Evolutionary conservation across 768 basidiomycete genomes (phyloP).

Genomic region (Nevesoporus exiguus): DNA sequence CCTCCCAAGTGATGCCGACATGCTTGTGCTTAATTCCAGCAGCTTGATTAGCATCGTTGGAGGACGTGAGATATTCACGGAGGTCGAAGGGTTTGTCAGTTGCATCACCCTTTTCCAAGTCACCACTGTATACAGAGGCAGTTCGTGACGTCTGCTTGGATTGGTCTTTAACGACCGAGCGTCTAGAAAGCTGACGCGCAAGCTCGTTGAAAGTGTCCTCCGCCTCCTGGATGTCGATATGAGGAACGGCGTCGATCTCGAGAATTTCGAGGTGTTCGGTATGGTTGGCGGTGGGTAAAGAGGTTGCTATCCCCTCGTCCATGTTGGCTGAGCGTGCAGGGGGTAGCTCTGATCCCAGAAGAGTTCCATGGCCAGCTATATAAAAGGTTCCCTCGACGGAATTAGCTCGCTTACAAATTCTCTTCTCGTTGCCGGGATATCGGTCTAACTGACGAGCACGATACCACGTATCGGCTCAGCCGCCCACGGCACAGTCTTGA

Average conservation of each 20-base stretch:
- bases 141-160: slow-evolving; percentile 23
- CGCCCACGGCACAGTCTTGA: not conserved
- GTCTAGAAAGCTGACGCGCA: slow-evolving; percentile 36
- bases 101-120: slow-evolving; percentile 41
- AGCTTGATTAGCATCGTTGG: slow-evolving; percentile 59
- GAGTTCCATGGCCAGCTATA: slow-evolving; percentile 6
- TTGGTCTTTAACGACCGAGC: slow-evolving; percentile 5
- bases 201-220: slow-evolving; percentile 56
- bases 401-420: slow-evolving; percentile 17
- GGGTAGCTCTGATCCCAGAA: not conserved
- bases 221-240: slow-evolving; percentile 50
- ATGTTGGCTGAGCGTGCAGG: slow-evolving; percentile 5
- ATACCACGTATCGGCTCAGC: not conserved
- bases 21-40: slow-evolving; percentile 73
- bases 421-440: not conserved
- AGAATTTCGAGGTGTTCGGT: slow-evolving; percentile 18
- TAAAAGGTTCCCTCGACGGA: slow-evolving; percentile 7
- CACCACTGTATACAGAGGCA: slow-evolving; percentile 28
- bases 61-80: slow-evolving; percentile 62
- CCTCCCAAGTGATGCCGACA: slow-evolving; percentile 73
- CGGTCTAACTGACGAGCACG: not conserved
- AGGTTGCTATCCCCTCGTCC: slow-evolving; percentile 1
- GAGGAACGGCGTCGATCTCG: slow-evolving; percentile 25
- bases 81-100: slow-evolving; percentile 50
- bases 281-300: not conserved